Percentiles rank a stretch among this genome's conserved stretches.
Evolutionary conservation across 2,329 filamentous ascomycete genomes (phyloP).

Genomic region (Fusarium solani-melongenae): DNA sequence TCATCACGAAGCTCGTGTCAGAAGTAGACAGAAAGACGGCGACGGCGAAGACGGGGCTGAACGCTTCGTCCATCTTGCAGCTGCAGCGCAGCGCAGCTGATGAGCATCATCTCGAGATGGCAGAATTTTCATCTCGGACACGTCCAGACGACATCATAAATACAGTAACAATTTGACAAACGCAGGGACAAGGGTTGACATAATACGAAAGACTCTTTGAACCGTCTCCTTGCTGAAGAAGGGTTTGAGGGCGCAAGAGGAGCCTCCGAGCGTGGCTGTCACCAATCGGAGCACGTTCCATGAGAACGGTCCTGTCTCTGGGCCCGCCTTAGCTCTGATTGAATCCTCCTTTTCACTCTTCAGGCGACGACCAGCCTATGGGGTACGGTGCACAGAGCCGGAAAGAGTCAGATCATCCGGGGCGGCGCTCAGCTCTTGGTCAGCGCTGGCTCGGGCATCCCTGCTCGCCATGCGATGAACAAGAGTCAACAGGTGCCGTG

Average conservation of each 20-base stretch:
- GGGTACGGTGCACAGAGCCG: conserved; percentile 30
- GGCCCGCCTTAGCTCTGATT: conserved; percentile 26
- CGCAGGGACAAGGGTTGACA: conserved; percentile 26
- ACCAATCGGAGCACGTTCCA: conserved; percentile 44
- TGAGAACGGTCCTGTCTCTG: conserved; percentile 37
- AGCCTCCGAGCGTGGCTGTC: conserved; percentile 6
- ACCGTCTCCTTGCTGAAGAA: conserved; percentile 26
- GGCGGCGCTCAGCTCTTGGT: conserved; percentile 12
- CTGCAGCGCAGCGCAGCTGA: not conserved
- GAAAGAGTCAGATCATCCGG: conserved; percentile 32
- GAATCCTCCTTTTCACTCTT: conserved; percentile 23
- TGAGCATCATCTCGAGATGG: not conserved
- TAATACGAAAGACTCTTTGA: conserved; percentile 26
- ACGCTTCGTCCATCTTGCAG: not conserved
- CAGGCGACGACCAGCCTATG: conserved; percentile 7
- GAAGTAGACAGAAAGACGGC: conserved; percentile 2
- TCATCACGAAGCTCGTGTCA: conserved; percentile 3
- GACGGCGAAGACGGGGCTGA: conserved; percentile 1
- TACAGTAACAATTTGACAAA: conserved; percentile 10
- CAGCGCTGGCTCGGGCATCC: conserved; percentile 27
- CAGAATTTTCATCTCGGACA: conserved; percentile 1
- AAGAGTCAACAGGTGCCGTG: conserved; percentile 28
- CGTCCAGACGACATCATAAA: conserved; percentile 14
- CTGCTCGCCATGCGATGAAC: conserved; percentile 34
- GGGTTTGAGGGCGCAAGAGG: conserved; percentile 28